These are phyloP conservation scores for Yamadazyma atmosphaerica DNA, from an alignment of 1,139 yeast species.

Conservation along the genomic window DNA sequence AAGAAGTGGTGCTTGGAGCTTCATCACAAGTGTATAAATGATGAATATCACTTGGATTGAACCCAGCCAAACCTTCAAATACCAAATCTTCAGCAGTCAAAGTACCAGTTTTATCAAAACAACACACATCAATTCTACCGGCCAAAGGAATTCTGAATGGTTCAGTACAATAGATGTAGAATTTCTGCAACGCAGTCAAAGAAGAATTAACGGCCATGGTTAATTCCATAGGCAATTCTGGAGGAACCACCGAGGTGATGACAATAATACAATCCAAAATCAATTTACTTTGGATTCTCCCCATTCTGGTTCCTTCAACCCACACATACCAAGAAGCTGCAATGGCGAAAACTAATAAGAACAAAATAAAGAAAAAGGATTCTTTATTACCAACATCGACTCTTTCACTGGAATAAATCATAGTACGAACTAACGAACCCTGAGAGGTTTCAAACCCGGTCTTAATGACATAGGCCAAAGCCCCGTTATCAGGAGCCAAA, in stretches of 20 bases:
- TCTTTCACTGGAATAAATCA: conserved; percentile 96
- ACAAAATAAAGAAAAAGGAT: conserved; percentile 87
- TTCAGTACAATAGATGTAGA: conserved; percentile 93
- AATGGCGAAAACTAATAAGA: conserved; percentile 86
- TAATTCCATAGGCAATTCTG: conserved; percentile 98
- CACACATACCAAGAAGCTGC: conserved; percentile 98
- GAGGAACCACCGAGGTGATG: conserved; percentile 97
- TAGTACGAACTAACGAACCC: conserved; percentile 95
- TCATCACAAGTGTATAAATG: conserved; percentile 57
- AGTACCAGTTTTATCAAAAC: conserved; percentile 98
- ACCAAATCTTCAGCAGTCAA: conserved; percentile 95
- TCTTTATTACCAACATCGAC: conserved; percentile 96
- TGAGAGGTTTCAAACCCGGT: conserved; percentile 98
- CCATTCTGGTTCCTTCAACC: conserved; percentile 96
- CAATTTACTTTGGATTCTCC: conserved; percentile 90
- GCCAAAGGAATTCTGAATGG: conserved; percentile 98
- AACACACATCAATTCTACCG: conserved; percentile 97
- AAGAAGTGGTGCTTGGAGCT: conserved; percentile 65
- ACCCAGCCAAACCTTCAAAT: conserved; percentile 95
- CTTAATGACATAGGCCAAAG: conserved; percentile 83
- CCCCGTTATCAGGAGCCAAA: conserved; percentile 86
- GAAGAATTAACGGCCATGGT: conserved; percentile 97
- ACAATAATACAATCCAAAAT: conserved; percentile 94
- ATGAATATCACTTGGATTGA: conserved; percentile 53
- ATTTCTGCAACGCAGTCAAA: conserved; percentile 81